Evolutionary conservation across 2,329 filamentous ascomycete species (phyloP).

Genomic region (Colletotrichum sublineola): DNA sequence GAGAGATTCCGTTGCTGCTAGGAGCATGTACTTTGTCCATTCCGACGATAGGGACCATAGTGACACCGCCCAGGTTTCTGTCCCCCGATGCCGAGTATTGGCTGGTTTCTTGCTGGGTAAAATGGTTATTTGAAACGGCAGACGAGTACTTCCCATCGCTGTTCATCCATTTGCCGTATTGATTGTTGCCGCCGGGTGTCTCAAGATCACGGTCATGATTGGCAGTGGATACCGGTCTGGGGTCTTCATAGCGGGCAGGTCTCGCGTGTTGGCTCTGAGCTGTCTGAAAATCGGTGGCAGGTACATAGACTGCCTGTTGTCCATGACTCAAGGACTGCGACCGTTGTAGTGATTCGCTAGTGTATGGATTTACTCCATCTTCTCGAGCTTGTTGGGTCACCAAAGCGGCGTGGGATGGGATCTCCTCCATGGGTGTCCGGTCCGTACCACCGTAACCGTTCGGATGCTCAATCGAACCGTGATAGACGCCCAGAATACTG

Average conservation of each 20-base stretch:
- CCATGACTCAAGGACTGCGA: slow-evolving; percentile 21
- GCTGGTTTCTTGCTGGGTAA: not conserved
- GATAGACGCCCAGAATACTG: slow-evolving; percentile 10
- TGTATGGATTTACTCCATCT: slow-evolving; percentile 72
- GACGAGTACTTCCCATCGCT: slow-evolving; percentile 1
- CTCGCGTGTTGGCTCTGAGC: slow-evolving; percentile 21
- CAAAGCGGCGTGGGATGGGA: slow-evolving; percentile 64
- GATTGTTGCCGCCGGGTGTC: slow-evolving; percentile 38
- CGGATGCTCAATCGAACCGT: slow-evolving; percentile 9
- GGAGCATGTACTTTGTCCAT: not conserved
- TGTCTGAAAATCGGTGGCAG: slow-evolving; percentile 20
- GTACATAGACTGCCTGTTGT: slow-evolving; percentile 20
- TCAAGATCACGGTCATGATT: slow-evolving; percentile 17
- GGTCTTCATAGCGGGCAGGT: not conserved
- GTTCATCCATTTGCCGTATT: slow-evolving; percentile 41
- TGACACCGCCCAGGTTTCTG: slow-evolving; percentile 1
- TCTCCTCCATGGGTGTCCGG: slow-evolving; percentile 61
- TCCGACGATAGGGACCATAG: not conserved
- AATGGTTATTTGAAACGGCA: not conserved
- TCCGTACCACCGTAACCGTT: slow-evolving; percentile 61
- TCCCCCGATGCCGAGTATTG: slow-evolving; percentile 6
- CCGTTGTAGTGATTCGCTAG: slow-evolving; percentile 57
- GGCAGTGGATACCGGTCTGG: not conserved
- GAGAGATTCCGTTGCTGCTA: not conserved
- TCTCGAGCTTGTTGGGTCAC: slow-evolving; percentile 64